These are phyloP conservation scores for Senecio squalidus DNA, from an alignment of 140 eudicot genomes.

Conservation along the genomic window DNA sequence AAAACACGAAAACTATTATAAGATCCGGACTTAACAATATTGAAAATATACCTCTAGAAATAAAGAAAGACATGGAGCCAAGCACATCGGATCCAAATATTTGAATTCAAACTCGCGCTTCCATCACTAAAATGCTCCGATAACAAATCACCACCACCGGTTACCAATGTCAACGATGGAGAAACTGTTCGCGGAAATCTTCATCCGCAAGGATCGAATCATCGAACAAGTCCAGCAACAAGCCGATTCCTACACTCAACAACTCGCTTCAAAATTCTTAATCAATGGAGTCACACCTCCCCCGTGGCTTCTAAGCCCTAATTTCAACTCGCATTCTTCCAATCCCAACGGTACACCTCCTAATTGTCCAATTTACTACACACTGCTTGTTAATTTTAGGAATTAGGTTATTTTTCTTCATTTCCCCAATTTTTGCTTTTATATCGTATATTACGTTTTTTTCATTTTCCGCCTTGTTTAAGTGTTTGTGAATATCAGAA, in stretches of 20 bases:
- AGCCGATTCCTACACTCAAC: slow-evolving; percentile 49
- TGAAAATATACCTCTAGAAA: too few species aligned
- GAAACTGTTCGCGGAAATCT: slow-evolving; percentile 58
- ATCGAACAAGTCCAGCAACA: slow-evolving; percentile 56
- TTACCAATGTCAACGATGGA: slow-evolving; percentile 54
- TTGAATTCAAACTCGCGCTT: slow-evolving; percentile 21
- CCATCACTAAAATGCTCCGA: not conserved
- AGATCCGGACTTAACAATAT: too few species aligned
- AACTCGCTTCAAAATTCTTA: slow-evolving; percentile 55
- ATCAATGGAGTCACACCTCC: slow-evolving; percentile 78
- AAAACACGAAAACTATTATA: too few species aligned
- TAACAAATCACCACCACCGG: slow-evolving; percentile 10
- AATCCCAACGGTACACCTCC: slow-evolving; percentile 36
- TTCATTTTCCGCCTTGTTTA: too few species aligned
- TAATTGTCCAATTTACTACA: not conserved
- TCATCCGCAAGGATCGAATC: slow-evolving; percentile 50
- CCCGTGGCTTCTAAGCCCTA: slow-evolving; percentile 60
- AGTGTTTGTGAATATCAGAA: too few species aligned
- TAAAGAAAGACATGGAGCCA: too few species aligned
- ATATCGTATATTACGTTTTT: not conserved
- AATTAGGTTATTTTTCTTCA: slow-evolving; percentile 4
- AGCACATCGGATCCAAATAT: too few species aligned
- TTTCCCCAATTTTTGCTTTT: not conserved
- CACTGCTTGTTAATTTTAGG: not conserved
- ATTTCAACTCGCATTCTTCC: slow-evolving; percentile 33